Percentiles rank a stretch among this genome's conserved stretches.
Conservation (phyloP, 352 stramenopile species). For the Globisporangium rhizosaccharum region DNA sequence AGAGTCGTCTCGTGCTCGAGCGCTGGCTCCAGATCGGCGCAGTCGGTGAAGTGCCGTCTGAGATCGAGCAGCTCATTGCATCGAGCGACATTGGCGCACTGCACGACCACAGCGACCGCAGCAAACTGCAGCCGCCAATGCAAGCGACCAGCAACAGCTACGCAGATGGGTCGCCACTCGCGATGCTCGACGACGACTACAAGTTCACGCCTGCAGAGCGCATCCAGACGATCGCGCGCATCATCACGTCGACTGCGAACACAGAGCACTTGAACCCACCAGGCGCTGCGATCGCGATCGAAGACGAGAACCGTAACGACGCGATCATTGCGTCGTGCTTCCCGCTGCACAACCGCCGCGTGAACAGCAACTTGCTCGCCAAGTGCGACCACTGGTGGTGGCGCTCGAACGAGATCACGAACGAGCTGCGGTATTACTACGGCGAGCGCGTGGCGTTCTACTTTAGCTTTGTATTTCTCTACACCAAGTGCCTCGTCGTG, state of each 20-base stretch:
- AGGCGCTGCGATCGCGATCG: constrained; percentile 68
- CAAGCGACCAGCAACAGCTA: not conserved
- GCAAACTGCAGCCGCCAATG: not conserved
- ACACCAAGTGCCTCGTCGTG: constrained; percentile 74
- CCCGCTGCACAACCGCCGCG: constrained; percentile 77
- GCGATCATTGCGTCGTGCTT: constrained; percentile 76
- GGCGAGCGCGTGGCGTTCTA: constrained; percentile 82
- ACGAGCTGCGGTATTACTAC: constrained; percentile 82
- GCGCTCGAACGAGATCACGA: constrained; percentile 76
- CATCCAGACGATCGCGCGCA: constrained; percentile 82
- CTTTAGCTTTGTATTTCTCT: constrained; percentile 82
- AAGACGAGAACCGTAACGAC: constrained; percentile 72
- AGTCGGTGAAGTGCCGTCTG: constrained; percentile 77
- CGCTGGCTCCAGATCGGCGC: constrained; percentile 84
- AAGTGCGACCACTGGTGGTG: constrained; percentile 76
- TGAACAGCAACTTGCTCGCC: constrained; percentile 58
- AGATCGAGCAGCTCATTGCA: constrained; percentile 84
- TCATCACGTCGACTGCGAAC: constrained; percentile 75
- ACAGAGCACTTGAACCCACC: constrained; percentile 72
- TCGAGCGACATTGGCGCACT: constrained; percentile 59
- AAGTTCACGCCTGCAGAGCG: constrained; percentile 82
- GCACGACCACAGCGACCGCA: constrained; percentile 8
- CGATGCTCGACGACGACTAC: constrained; percentile 40
- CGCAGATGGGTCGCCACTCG: not conserved
- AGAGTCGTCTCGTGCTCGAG: constrained; percentile 73